Base-by-base conservation (phyloP, 805 yeast genomes). In the Yamadazyma tumulicola region DNA sequence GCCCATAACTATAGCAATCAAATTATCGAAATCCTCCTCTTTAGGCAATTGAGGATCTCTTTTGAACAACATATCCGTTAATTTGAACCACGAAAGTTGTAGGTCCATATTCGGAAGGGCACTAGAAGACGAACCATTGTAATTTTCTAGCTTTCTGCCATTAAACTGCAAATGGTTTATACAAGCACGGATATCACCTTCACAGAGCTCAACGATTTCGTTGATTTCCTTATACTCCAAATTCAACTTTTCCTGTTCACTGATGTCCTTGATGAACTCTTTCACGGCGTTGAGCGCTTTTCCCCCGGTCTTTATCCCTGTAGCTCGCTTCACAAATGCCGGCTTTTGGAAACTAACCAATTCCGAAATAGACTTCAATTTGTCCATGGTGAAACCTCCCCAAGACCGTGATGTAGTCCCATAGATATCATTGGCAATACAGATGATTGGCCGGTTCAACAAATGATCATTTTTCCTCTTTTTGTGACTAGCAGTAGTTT, bases 381-480 rank as follows among this genome's bases (percentile, higher is more conserved):
- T 78, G 34, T 86, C 94, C 58, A 91, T 64, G 1, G 85, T 76
- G 3, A 79, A 75, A 6, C 51, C 46, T 4, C 59, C 59, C 22
- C 44, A 45, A n/a, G 39, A 41, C 4, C 61, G 47, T 2, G 59
- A 34, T 2, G 45, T 43, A 11, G 54, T 45, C 12, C 85, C 74
- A 55, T 85, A 88, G 1, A 85, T 69, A 51, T 93, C 95, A 52
- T 91, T 93, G 54, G 97, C 94, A 37, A 93, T 77, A 26, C 95
- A 89, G 35, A 91, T 85, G 13, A 93, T 86, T 1, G 97, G 97
- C 45, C 97, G 70, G 47, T 71, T 66, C 27, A 93, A 55, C 30
- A 79, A 58, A 22, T 64, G 56, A 24, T 55, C 54, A 5, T 50
- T 45, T 24, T 51, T 47, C 16, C 48, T 38, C 22, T 37, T 41